Base-by-base conservation (phyloP, 1,284 basidiomycete genomes). In the Singerocomus inundabilis region DNA sequence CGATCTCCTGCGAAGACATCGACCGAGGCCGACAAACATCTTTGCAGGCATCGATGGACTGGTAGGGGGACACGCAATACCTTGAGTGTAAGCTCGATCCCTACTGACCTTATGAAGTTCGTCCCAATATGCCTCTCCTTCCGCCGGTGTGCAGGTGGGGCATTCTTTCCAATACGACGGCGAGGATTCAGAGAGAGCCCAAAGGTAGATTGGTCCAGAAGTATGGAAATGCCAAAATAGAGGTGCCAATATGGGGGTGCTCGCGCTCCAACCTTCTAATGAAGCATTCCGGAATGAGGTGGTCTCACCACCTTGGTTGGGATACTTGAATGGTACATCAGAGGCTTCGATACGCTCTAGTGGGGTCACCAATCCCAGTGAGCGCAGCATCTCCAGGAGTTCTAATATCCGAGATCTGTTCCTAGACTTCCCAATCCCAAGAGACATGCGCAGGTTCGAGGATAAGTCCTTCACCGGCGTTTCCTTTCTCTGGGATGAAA, bases 151-250 rank as follows among this genome's bases (percentile, higher is more conserved):
- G 16, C 52, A 41, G 9, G 80, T 66, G 1, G 75, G 51, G 11
- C 75, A 65, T 30, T 73, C 65, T 55, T 77, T 78, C 74, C 77
- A 80, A 50, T 83, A 77, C 5, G 79, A 76, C 12, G 85, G 81
- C 2, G 71, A 64, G 1, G 64, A 66, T 44, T 79, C 76, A 2
- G 78, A 75, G 13, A 72, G 59, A n/a, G 73, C 75, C 79, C 82
- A 87, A 12, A 81, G 64, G 61, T 79, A 73, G 15, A 88, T 54
- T 0, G 84, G 78, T 2, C 77, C 82, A 3, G 59, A 56, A 6
- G 68, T 60, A 44, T 75, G 75, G 62, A 88, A 81, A 29, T 73
- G 71, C 85, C 85, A 89, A 65, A 82, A 85, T 4, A 62, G 58
- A 4, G 83, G 81, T 2, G 82, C 75, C 25, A 67, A 55, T 47